Percentiles rank a stretch among this genome's conserved stretches.
These are phyloP conservation scores for Ramalina intermedia DNA, from an alignment of 495 filamentous ascomycete species.

Conservation along the genomic window DNA sequence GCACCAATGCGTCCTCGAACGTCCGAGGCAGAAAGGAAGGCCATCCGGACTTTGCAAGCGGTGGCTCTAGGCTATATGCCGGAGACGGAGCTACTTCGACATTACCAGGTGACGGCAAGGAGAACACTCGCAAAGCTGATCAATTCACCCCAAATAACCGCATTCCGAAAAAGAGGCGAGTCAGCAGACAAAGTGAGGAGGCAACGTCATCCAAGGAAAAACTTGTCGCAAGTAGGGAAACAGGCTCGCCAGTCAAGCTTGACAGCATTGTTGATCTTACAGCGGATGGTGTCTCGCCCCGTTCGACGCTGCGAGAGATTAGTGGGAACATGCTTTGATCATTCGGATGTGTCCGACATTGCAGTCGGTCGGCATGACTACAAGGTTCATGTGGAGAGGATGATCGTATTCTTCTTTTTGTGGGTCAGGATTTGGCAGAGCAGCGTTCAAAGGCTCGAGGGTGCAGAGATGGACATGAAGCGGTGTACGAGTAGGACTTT, in stretches of 20 bases:
- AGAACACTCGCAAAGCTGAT: conserved; percentile 12
- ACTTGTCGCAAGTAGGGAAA: background rate
- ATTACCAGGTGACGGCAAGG: conserved; percentile 6
- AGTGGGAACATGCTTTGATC: too few species aligned
- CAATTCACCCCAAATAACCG: background rate
- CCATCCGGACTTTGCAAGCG: conserved; percentile 4
- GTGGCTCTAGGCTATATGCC: background rate
- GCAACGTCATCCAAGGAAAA: background rate
- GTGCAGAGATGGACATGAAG: too few species aligned
- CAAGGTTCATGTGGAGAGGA: too few species aligned
- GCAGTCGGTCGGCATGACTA: too few species aligned
- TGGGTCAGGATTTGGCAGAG: too few species aligned
- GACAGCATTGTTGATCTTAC: conserved; percentile 9
- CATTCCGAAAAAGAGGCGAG: conserved; percentile 12
- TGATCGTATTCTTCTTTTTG: too few species aligned
- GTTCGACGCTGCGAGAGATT: background rate
- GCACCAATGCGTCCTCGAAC: too few species aligned
- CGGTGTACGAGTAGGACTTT: too few species aligned
- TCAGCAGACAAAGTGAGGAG: background rate
- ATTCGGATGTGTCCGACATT: too few species aligned
- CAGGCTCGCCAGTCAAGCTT: conserved; percentile 8
- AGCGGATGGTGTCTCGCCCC: conserved; percentile 3
- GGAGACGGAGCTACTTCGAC: conserved; percentile 6
- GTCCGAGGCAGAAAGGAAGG: conserved; percentile 26
- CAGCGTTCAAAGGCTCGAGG: too few species aligned